These are phyloP conservation scores for Fusarium beomiforme DNA, from an alignment of 2,329 filamentous ascomycete genomes.

Conservation along the genomic window DNA sequence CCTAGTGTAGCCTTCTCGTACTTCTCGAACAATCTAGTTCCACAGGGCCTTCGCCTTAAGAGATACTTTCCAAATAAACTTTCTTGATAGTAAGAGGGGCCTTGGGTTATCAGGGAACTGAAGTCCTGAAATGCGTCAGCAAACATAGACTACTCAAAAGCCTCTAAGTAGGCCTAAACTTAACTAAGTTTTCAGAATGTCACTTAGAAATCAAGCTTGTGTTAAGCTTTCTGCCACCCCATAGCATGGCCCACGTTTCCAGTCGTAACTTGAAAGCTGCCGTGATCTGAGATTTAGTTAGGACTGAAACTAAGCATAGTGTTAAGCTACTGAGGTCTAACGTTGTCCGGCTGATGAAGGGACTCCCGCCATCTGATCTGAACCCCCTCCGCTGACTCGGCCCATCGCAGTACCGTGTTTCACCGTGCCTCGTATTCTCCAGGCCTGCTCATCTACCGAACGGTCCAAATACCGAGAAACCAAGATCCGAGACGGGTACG, in stretches of 20 bases:
- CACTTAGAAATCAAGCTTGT: no score
- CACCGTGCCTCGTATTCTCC: neutral
- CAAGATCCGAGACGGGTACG: neutral
- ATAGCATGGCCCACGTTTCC: neutral
- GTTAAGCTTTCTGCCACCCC: no score
- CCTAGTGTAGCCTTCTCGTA: accelerated
- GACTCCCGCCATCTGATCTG: neutral
- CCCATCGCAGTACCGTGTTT: neutral
- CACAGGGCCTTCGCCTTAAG: neutral
- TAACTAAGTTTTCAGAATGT: no score
- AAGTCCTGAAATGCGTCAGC: no score
- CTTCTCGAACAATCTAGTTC: neutral
- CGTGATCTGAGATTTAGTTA: neutral
- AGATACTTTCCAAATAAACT: neutral
- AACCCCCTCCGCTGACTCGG: neutral
- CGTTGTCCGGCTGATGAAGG: neutral
- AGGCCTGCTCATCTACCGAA: neutral
- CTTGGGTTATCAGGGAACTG: no score
- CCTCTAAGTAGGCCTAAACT: no score
- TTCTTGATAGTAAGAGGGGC: no score
- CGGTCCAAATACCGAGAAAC: neutral
- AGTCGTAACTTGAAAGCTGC: neutral
- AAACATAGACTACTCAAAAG: no score
- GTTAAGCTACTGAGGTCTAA: neutral
- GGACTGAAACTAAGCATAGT: neutral